A percentile compares a stretch with the other conserved stretches of the same genome.
Conservation (phyloP, 495 filamentous ascomycete species). For the Ascobolus immersus region DNA sequence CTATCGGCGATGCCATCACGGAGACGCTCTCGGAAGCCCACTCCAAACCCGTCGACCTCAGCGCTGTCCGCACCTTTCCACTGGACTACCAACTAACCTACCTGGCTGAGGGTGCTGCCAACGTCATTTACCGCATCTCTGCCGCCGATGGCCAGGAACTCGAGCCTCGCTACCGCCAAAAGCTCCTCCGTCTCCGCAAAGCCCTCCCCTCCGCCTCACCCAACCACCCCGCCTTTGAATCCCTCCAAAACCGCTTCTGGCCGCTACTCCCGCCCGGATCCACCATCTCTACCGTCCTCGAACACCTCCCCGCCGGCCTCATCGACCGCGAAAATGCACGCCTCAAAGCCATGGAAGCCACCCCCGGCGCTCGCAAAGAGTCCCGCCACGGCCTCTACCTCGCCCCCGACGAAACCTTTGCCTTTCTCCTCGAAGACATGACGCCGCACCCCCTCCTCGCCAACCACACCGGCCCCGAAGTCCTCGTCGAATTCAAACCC, state of each 20-base stretch:
- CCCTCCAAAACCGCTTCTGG: constrained; percentile 11
- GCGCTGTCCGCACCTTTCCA: constrained; percentile 6
- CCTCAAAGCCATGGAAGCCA: constrained; percentile 6
- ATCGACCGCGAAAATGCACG: constrained; percentile 6
- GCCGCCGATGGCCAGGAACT: too few relatives aligned
- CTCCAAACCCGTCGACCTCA: constrained; percentile 3
- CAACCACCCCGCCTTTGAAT: constrained; percentile 9
- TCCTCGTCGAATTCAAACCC: constrained; percentile 61
- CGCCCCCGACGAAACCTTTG: constrained; percentile 26
- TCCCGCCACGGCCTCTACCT: constrained; percentile 9
- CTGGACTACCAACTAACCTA: constrained; percentile 6
- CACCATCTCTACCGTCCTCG: constrained; percentile 8
- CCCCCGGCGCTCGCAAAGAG: constrained; percentile 1
- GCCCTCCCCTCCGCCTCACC: constrained; percentile 14
- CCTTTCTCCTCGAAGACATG: constrained; percentile 65
- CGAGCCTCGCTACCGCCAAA: too few relatives aligned
- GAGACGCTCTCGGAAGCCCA: too few relatives aligned
- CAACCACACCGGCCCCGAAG: constrained; percentile 11
- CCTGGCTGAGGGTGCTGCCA: constrained; percentile 15
- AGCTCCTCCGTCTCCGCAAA: constrained; percentile 14
- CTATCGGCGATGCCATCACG: too few relatives aligned
- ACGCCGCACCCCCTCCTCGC: constrained; percentile 18
- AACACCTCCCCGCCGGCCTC: constrained; percentile 8
- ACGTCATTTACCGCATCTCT: constrained; percentile 15
- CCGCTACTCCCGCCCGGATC: constrained; percentile 11